phyloP scores from a whole-genome alignment of 2,329 filamentous ascomycete genomes.

The Xylariaceae sp. region DNA sequence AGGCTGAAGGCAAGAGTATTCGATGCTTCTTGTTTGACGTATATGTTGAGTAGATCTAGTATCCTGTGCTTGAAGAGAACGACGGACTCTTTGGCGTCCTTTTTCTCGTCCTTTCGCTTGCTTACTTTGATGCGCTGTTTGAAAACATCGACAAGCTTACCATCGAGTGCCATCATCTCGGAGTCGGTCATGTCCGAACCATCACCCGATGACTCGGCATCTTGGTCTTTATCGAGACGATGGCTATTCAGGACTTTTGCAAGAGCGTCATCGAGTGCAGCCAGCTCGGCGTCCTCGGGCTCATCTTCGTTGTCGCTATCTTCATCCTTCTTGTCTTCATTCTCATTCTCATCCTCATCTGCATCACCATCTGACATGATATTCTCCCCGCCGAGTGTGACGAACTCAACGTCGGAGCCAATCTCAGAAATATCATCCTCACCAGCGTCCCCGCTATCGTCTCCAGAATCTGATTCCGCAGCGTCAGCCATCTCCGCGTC shows the following conservation, averaged over 20 bases:
- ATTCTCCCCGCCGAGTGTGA: constrained; percentile 36
- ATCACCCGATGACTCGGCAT: constrained; percentile 51
- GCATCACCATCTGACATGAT: constrained; percentile 35
- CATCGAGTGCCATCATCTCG: constrained; percentile 86
- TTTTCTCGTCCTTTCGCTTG: constrained; percentile 75
- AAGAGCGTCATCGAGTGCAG: constrained; percentile 65
- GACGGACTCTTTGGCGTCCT: constrained; percentile 81
- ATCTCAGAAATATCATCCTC: constrained; percentile 37
- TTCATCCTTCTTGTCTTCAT: constrained; percentile 30
- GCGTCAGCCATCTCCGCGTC: constrained; percentile 49
- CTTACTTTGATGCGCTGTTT: constrained; percentile 63
- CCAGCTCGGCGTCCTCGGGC: constrained; percentile 39
- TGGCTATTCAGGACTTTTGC: constrained; percentile 73
- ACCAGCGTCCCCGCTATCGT: constrained; percentile 37
- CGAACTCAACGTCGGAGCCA: constrained; percentile 39
- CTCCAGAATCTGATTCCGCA: constrained; percentile 38
- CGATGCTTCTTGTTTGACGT: constrained; percentile 69
- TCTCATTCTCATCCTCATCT: constrained; percentile 33
- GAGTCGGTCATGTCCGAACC: constrained; percentile 90
- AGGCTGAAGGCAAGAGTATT: constrained; percentile 63
- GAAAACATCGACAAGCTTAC: constrained; percentile 79
- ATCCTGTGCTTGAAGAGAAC: constrained; percentile 93
- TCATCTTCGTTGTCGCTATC: constrained; percentile 39
- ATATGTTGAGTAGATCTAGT: constrained; percentile 80
- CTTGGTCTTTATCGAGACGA: constrained; percentile 52